These are phyloP conservation scores for Cercospora beticola DNA, from an alignment of 2,329 filamentous ascomycete genomes.

Conservation along the genomic window DNA sequence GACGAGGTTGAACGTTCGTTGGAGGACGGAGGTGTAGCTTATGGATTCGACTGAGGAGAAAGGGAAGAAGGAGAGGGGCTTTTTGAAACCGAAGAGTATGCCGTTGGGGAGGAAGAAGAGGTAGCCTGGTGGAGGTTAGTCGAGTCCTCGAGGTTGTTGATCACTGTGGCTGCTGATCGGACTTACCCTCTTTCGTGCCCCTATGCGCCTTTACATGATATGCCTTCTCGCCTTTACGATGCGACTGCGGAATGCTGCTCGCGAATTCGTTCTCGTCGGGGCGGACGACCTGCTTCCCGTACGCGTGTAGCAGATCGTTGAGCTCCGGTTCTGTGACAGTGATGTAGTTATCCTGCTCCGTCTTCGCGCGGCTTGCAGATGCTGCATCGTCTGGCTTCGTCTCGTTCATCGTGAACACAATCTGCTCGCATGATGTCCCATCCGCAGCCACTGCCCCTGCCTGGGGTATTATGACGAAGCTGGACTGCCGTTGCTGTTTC, in stretches of 20 bases:
- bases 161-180: neutral
- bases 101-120: slow-evolving; percentile 62
- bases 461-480: slow-evolving; percentile 60
- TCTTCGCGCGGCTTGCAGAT: slow-evolving; percentile 38
- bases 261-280: slow-evolving; percentile 59
- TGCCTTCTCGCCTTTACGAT: slow-evolving; percentile 62
- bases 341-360: slow-evolving; percentile 48
- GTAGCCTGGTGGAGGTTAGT: slow-evolving; percentile 50
- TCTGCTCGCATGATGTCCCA: slow-evolving; percentile 50
- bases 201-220: slow-evolving; percentile 64
- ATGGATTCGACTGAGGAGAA: slow-evolving; percentile 60
- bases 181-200: slow-evolving; percentile 63
- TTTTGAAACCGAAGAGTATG: slow-evolving; percentile 65
- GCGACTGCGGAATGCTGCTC: slow-evolving; percentile 59
- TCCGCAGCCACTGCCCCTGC: slow-evolving; percentile 45
- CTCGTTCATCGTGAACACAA: slow-evolving; percentile 62
- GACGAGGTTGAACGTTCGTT: slow-evolving; percentile 66
- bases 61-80: slow-evolving; percentile 62
- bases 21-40: slow-evolving; percentile 63
- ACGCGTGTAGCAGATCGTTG: slow-evolving; percentile 49
- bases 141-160: neutral
- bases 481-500: slow-evolving; percentile 62
- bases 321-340: slow-evolving; percentile 47
- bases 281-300: slow-evolving; percentile 51
- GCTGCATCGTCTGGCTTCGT: slow-evolving; percentile 45